These are phyloP conservation scores for Chlamydomonas sphaeroides DNA, from an alignment of 139 green algal species.

Conservation along the genomic window DNA sequence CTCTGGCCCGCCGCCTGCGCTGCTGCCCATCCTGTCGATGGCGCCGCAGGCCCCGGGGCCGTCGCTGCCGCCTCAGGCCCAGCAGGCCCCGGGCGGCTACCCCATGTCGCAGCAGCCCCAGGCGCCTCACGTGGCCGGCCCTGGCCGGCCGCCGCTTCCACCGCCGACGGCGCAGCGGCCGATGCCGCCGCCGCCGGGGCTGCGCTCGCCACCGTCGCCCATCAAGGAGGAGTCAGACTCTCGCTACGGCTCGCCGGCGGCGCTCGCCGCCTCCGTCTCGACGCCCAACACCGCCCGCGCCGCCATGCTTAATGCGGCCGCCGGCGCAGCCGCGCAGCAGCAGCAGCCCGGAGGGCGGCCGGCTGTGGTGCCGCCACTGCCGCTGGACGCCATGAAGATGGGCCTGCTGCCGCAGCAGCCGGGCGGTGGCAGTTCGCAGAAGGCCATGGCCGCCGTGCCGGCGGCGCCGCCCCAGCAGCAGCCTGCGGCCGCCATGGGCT, in stretches of 20 bases:
- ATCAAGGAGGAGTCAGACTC: conserved; percentile 49
- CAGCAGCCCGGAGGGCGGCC: not conserved
- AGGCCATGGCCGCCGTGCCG: not conserved
- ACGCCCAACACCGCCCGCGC: conserved; percentile 6
- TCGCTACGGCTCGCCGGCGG: not conserved
- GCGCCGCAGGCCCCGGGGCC: conserved; percentile 9
- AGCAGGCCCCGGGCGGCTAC: too few relatives aligned
- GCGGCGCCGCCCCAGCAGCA: not conserved
- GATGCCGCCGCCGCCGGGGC: not conserved
- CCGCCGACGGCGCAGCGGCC: not conserved
- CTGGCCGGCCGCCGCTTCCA: not conserved
- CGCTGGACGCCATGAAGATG: conserved; percentile 18
- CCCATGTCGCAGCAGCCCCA: not conserved
- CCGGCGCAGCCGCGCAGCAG: not conserved
- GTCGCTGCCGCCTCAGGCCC: not conserved
- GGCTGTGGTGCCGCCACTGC: conserved; percentile 21
- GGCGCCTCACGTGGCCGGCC: not conserved
- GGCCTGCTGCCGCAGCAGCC: conserved; percentile 1
- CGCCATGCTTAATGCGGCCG: not conserved
- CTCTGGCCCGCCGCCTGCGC: not conserved
- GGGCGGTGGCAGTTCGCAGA: not conserved
- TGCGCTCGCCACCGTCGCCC: conserved; percentile 45
- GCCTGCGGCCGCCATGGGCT: too few relatives aligned
- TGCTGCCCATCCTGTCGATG: conserved; percentile 24
- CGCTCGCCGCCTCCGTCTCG: not conserved